phyloP scores from a whole-genome alignment of 257 asterid species.

The Echites panduratus region DNA sequence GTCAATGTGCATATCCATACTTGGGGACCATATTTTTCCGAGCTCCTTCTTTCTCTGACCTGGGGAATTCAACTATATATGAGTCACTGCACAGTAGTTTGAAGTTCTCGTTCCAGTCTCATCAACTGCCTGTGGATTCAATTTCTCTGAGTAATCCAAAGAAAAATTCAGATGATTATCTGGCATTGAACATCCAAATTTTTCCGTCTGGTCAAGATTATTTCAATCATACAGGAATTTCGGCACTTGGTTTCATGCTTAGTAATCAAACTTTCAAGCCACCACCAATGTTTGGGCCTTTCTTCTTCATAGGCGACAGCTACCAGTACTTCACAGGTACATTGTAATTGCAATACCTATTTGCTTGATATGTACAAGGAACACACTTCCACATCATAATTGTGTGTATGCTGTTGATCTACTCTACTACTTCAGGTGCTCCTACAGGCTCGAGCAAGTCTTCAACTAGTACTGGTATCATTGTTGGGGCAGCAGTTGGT shows the following conservation, averaged over 20 bases:
- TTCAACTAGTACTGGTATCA: conserved; percentile 29
- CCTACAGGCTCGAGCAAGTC: conserved; percentile 24
- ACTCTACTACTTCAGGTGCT: conserved; percentile 25
- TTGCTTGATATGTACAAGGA: neutral
- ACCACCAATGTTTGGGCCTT: conserved; percentile 64
- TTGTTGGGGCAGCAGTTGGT: conserved; percentile 73
- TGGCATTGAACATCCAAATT: conserved; percentile 39
- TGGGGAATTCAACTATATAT: conserved; percentile 42
- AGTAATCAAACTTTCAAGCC: conserved; percentile 91
- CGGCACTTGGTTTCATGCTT: conserved; percentile 49
- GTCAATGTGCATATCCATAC: conserved; percentile 74
- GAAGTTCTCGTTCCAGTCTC: conserved; percentile 38
- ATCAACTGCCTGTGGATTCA: conserved; percentile 62
- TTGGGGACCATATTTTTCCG: conserved; percentile 58
- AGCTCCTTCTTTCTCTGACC: conserved; percentile 70
- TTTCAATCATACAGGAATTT: conserved; percentile 59
- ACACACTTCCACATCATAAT: neutral
- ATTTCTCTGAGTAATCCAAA: conserved; percentile 54
- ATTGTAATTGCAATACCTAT: neutral
- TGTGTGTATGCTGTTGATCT: neutral
- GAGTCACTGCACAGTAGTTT: conserved; percentile 31
- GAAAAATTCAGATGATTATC: conserved; percentile 43
- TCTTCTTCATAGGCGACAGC: conserved; percentile 32
- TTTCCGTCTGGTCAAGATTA: conserved; percentile 53
- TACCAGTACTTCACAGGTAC: conserved; percentile 56